These are phyloP conservation scores for Cardamine resedifolia DNA, from an alignment of 345 rosid genomes.

Conservation along the genomic window DNA sequence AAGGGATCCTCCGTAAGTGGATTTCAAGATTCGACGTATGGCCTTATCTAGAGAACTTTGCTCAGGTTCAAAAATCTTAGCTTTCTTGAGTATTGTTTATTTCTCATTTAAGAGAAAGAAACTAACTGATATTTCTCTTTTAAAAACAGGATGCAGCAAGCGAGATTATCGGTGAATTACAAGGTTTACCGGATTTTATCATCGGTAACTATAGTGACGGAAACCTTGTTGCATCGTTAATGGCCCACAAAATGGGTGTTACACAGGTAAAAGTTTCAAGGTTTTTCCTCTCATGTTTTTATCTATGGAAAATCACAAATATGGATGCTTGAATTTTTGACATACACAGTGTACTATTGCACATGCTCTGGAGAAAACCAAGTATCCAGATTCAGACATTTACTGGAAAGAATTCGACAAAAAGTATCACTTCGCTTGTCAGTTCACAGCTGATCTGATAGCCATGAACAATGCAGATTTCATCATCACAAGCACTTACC, in stretches of 20 bases:
- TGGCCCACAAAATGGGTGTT: conserved; percentile 94
- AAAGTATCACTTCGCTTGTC: conserved; percentile 97
- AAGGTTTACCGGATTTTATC: conserved; percentile 86
- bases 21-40: conserved; percentile 97
- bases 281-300: background rate
- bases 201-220: conserved; percentile 99
- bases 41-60: conserved; percentile 92
- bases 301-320: conserved; percentile 8
- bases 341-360: conserved; percentile 91
- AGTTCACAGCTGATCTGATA: conserved; percentile 91
- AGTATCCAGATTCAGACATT: conserved; percentile 98
- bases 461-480: conserved; percentile 99
- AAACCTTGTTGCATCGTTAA: conserved; percentile 90
- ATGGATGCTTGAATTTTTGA: conserved; percentile 1
- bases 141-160: conserved; percentile 73
- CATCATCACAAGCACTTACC: conserved; percentile 97
- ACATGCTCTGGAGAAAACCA: conserved; percentile 98
- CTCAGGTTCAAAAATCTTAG: conserved; percentile 53
- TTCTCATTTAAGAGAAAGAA: background rate
- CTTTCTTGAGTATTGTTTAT: background rate
- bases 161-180: conserved; percentile 85
- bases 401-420: conserved; percentile 94
- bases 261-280: conserved; percentile 58
- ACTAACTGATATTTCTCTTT: background rate
- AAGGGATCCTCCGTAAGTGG: conserved; percentile 90